phyloP scores from a whole-genome alignment of 805 yeast genomes.

The Nakazawaea wickerhamii region DNA sequence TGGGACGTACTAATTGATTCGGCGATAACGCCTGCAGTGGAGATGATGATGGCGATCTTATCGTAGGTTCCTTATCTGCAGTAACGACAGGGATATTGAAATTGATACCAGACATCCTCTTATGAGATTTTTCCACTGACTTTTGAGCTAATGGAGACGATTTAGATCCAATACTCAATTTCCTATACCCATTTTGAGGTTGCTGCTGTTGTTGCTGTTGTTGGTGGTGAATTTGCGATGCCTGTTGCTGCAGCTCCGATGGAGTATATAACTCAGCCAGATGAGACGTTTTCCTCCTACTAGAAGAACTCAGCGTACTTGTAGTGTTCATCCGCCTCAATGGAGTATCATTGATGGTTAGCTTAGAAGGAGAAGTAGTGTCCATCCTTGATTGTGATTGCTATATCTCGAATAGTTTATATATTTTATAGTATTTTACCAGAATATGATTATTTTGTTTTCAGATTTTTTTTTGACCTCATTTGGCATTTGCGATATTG shows the following conservation, averaged over 20 bases:
- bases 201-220: conserved; percentile 1
- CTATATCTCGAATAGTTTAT: too few species aligned
- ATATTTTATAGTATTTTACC: too few species aligned
- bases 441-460: too few species aligned
- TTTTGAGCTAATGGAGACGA: background rate
- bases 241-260: background rate
- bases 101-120: conserved; percentile 13
- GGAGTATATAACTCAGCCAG: conserved; percentile 11
- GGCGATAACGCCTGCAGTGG: conserved; percentile 4
- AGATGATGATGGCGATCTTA: background rate
- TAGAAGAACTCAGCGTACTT: background rate
- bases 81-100: conserved; percentile 13
- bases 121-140: background rate
- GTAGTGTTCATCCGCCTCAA: conserved; percentile 9
- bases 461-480: too few species aligned
- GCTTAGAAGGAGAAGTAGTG: conserved; percentile 2
- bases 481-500: too few species aligned
- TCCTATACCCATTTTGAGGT: background rate
- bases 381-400: background rate
- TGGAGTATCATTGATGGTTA: conserved; percentile 2
- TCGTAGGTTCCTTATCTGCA: background rate
- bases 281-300: background rate
- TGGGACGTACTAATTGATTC: background rate
- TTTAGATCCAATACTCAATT: conserved; percentile 10
- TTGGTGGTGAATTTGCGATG: conserved; percentile 1